These are phyloP conservation scores for Schizochytrium sp. DNA, from an alignment of 108 stramenopile genomes.

Conservation along the genomic window DNA sequence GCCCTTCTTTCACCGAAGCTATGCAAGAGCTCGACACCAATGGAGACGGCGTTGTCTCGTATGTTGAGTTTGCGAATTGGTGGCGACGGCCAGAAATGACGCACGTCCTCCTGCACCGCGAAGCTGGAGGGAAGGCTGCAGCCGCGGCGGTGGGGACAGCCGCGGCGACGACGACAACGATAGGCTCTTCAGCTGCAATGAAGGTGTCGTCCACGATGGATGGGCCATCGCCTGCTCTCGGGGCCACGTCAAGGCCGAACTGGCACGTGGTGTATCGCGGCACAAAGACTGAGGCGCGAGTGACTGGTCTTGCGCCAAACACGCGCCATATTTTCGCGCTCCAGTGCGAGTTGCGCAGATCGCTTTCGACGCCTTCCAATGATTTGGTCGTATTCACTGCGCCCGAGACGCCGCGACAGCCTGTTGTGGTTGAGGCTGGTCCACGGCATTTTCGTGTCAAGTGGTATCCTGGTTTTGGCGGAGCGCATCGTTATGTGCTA, in stretches of 20 bases:
- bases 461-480: not conserved
- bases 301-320: not conserved
- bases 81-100: not conserved
- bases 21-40: not conserved
- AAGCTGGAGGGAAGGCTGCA: too few relatives aligned
- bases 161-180: too few relatives aligned
- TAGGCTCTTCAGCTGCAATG: too few relatives aligned
- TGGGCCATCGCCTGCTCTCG: too few relatives aligned
- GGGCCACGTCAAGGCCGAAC: not conserved
- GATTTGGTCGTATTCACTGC: not conserved
- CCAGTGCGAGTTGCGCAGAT: not conserved
- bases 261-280: not conserved
- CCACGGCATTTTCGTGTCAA: not conserved
- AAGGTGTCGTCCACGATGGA: too few relatives aligned
- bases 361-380: not conserved
- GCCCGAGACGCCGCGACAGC: not conserved
- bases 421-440: not conserved
- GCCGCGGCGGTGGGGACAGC: too few relatives aligned
- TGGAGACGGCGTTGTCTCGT: not conserved
- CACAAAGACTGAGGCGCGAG: not conserved
- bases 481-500: not conserved
- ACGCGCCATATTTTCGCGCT: not conserved
- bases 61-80: not conserved
- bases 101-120: not conserved
- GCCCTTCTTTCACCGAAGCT: not conserved